Evolutionary conservation across 2,329 filamentous ascomycete genomes (phyloP).

Genomic region (Hypocreales sp.): DNA sequence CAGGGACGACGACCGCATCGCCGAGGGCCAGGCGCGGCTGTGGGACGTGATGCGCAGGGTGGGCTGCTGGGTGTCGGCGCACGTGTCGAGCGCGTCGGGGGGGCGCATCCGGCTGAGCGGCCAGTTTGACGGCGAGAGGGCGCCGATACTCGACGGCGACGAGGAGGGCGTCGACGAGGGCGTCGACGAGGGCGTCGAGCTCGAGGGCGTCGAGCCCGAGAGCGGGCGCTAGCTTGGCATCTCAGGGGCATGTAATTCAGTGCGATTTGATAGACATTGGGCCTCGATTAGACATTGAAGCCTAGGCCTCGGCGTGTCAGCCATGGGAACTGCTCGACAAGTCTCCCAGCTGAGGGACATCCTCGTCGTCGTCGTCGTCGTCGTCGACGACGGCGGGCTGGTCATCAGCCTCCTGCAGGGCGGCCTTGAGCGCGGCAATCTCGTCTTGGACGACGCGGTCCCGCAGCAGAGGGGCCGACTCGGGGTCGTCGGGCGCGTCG

Average conservation of each 20-base stretch:
- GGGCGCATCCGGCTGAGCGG: constrained; percentile 39
- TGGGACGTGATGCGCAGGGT: constrained; percentile 41
- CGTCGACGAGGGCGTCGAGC: constrained; percentile 12
- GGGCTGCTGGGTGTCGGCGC: constrained; percentile 43
- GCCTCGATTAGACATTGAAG: no score
- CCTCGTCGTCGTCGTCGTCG: constrained; percentile 9
- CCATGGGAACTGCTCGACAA: no score
- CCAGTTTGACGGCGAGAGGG: constrained; percentile 28
- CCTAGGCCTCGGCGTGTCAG: no score
- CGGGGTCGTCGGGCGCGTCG: constrained; percentile 9
- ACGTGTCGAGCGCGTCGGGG: constrained; percentile 34
- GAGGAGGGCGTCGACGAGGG: constrained; percentile 22
- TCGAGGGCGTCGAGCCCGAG: constrained; percentile 27
- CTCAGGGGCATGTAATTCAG: no score
- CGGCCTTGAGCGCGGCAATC: no score
- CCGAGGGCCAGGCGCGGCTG: constrained; percentile 46
- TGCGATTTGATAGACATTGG: no score
- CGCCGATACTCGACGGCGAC: constrained; percentile 25
- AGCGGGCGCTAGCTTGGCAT: constrained; percentile 18
- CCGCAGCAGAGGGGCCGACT: constrained; percentile 14
- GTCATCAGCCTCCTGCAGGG: no score
- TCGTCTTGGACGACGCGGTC: no score
- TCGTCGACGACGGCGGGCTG: no score
- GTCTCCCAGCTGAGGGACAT: constrained; percentile 18
- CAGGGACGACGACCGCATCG: constrained; percentile 38